Conservation (phyloP, 208 protist genomes). For the Herpetomonas samuelpessoai region DNA sequence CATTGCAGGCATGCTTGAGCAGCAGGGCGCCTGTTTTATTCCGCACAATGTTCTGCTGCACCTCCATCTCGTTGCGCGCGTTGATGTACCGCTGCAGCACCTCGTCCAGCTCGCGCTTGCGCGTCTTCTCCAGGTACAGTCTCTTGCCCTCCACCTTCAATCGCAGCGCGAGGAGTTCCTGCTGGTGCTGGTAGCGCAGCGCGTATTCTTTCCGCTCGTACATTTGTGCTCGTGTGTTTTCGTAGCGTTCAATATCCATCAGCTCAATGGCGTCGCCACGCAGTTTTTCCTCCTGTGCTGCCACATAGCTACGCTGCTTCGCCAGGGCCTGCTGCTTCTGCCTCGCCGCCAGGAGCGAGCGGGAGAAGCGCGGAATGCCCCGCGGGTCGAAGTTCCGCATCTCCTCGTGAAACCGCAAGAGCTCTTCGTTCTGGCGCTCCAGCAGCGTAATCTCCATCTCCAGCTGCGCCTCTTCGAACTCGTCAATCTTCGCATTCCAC, state of each 20-base stretch:
- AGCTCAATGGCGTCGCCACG: constrained; percentile 74
- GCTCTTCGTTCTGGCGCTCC: constrained; percentile 88
- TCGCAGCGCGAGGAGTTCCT: constrained; percentile 79
- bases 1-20: constrained; percentile 87
- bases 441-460: constrained; percentile 77
- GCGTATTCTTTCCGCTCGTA: constrained; percentile 66
- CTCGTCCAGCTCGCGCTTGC: constrained; percentile 86
- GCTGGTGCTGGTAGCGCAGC: constrained; percentile 68
- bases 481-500: constrained; percentile 88
- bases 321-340: constrained; percentile 84
- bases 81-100: constrained; percentile 89
- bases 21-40: constrained; percentile 82
- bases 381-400: constrained; percentile 53
- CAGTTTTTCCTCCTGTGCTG: constrained; percentile 75
- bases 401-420: constrained; percentile 73
- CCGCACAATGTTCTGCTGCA: constrained; percentile 87
- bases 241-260: constrained; percentile 67
- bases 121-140: constrained; percentile 65
- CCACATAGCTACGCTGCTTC: constrained; percentile 82
- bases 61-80: constrained; percentile 74
- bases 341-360: constrained; percentile 74
- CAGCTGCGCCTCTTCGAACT: constrained; percentile 82
- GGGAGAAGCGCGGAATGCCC: constrained; percentile 58
- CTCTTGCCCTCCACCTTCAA: constrained; percentile 70
- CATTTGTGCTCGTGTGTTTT: constrained; percentile 40